Evolutionary conservation across 2,329 filamentous ascomycete genomes (phyloP), one percentile per base, ranked within the genome.

Genomic region (Drechslerella dactyloides): DNA sequence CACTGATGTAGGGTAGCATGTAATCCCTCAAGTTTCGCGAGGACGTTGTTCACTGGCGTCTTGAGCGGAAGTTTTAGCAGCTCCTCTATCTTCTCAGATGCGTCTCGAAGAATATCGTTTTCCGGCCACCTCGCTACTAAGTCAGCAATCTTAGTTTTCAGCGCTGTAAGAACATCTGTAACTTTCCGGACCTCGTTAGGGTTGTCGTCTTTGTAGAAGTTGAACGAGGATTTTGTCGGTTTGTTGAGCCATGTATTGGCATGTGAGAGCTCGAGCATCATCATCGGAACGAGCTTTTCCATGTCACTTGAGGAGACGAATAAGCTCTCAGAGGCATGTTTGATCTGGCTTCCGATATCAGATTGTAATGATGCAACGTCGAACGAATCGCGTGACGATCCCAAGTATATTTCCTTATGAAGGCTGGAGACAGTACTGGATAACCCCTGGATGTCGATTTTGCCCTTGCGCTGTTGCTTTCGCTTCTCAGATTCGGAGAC

Each of bases 151-250:
- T 89, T 87, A 52, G 81, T 78, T 77, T 89, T 87, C 51, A 93
- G 86, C 56, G 86, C 85, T 76, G 87, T 84, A 10, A 91, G 83
- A 7, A 97, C 81, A 0, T 79, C 80, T 24, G 94, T 86, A 2
- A 97, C 83, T 72, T 87, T 89, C 70, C 89, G 87, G 8, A 87
- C 87, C 80, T 97, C 91, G 0, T 82, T 79, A 11, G 93, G 81
- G 76, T 97, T 96, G 1, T 88, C 79, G 76, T 96, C 89, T 0
- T 85, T 88, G 79, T 99, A 99, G 79, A 99, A 97, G 80, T 96
- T 96, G 82, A 93, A 96, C 6, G 42, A 51, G 6, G 30, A 11
- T 27, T 53, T 56, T 8, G 55, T 48, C 10, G 50, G 24, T 23
- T 55, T 23, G 27, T 60, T 65, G 10, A 72, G 44, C 68, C 68